phyloP scores from a whole-genome alignment of 202 grass and related monocot species.

The Panicum virgatum region DNA sequence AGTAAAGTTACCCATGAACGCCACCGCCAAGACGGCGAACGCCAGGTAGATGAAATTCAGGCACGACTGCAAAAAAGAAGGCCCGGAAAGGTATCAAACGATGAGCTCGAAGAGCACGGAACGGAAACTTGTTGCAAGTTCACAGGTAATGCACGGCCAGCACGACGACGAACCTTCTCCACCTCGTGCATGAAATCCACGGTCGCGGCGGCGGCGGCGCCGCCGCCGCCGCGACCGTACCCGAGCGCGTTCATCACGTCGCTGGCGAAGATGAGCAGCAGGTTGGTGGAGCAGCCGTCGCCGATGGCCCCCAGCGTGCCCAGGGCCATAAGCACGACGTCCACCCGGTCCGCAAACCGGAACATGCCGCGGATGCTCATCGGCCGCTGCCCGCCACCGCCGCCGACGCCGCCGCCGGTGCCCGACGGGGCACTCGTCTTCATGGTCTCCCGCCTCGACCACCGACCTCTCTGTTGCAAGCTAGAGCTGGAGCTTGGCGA shows the following conservation, averaged over 20 bases:
- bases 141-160: background rate
- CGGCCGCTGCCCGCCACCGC: too few relatives aligned
- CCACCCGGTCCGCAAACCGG: constrained; percentile 69
- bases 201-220: constrained; percentile 6
- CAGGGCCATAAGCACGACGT: constrained; percentile 72
- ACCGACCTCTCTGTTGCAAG: background rate
- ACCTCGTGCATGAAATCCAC: constrained; percentile 80
- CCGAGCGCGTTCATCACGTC: constrained; percentile 91
- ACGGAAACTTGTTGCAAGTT: background rate
- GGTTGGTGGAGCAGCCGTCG: constrained; percentile 94
- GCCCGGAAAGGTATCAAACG: background rate
- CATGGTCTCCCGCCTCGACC: background rate
- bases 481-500: background rate
- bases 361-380: constrained; percentile 69
- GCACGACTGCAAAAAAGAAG: constrained; percentile 69
- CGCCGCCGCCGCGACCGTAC: constrained; percentile 37
- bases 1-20: constrained; percentile 76
- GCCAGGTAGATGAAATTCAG: constrained; percentile 93
- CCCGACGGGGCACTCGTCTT: constrained; percentile 36
- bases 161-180: constrained; percentile 68
- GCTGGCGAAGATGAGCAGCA: constrained; percentile 93
- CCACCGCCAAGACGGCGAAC: constrained; percentile 81
- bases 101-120: background rate
- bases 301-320: constrained; percentile 84
- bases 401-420: constrained; percentile 2